A percentile compares a stretch with the other conserved stretches of the same genome.
These are phyloP conservation scores for Ogataea populi-albae DNA, from an alignment of 805 yeast species.

Conservation along the genomic window DNA sequence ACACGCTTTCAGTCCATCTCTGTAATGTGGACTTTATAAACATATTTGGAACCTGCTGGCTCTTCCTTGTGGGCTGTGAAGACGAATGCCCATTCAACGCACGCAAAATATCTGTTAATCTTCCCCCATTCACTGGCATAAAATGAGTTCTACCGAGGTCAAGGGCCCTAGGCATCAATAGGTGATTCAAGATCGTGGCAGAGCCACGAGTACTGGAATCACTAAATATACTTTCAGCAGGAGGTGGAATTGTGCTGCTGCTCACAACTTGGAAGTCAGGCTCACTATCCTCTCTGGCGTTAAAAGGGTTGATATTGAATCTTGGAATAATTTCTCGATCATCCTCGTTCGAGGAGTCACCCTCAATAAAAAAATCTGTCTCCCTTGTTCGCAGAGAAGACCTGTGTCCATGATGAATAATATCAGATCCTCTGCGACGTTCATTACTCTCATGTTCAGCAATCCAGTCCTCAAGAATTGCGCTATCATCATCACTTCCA, in stretches of 20 bases:
- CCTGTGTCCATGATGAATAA: slow-evolving; percentile 4
- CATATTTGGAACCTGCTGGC: slow-evolving; percentile 21
- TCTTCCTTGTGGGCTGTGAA: slow-evolving; percentile 10
- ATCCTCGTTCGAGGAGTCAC: slow-evolving; percentile 14
- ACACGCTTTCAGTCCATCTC: slow-evolving; percentile 64
- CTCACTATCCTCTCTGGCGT: slow-evolving; percentile 7
- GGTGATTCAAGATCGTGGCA: slow-evolving; percentile 11
- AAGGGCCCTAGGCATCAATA: slow-evolving; percentile 15
- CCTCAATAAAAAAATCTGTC: slow-evolving; percentile 11
- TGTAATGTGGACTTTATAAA: slow-evolving; percentile 43
- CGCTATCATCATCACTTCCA: slow-evolving; percentile 29
- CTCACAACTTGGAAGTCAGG: slow-evolving; percentile 10
- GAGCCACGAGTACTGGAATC: slow-evolving; percentile 10
- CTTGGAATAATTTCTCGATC: slow-evolving; percentile 12
- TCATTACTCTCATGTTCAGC: slow-evolving; percentile 29
- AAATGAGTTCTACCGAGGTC: slow-evolving; percentile 12
- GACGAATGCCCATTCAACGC: slow-evolving; percentile 15
- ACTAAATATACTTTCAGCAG: slow-evolving; percentile 8
- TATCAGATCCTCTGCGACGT: slow-evolving; percentile 14
- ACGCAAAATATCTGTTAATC: slow-evolving; percentile 20
- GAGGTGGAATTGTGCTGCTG: slow-evolving; percentile 9
- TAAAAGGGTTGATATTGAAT: slow-evolving; percentile 8
- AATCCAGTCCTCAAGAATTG: slow-evolving; percentile 32
- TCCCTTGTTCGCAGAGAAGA: slow-evolving; percentile 6
- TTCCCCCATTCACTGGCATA: slow-evolving; percentile 15